Evolutionary conservation across 495 filamentous ascomycete genomes (phyloP).

Genomic region (Penicillium argentinense): DNA sequence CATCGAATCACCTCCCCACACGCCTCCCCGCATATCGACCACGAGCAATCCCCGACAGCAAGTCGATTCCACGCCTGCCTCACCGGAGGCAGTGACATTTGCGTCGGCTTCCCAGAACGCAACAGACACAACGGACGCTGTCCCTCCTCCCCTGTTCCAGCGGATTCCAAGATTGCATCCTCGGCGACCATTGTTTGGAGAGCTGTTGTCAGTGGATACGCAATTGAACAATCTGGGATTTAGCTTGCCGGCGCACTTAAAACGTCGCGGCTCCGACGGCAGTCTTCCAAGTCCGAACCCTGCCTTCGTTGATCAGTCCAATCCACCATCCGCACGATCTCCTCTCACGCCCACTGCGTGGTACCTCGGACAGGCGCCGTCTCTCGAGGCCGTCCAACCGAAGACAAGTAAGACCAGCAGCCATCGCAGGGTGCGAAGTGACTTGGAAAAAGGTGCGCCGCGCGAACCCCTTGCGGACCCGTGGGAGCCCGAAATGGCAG

Average conservation of each 20-base stretch:
- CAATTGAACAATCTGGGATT: conserved; percentile 37
- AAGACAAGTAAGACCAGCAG: conserved; percentile 23
- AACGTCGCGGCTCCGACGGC: conserved; percentile 54
- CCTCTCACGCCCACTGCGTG: conserved; percentile 57
- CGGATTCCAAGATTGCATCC: conserved; percentile 20
- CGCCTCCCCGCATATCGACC: conserved; percentile 5
- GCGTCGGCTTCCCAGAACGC: neutral
- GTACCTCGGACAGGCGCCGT: conserved; percentile 51
- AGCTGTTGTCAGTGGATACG: conserved; percentile 44
- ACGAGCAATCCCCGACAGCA: conserved; percentile 7
- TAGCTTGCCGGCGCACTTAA: conserved; percentile 38
- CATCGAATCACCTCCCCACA: conserved; percentile 17
- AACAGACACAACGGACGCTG: neutral
- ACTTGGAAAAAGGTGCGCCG: conserved; percentile 30
- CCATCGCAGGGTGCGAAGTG: conserved; percentile 53
- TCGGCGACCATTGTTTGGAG: conserved; percentile 52
- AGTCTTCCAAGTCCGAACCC: conserved; percentile 54
- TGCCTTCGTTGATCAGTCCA: conserved; percentile 44
- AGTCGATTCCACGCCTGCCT: conserved; percentile 13
- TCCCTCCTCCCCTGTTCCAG: conserved; percentile 24
- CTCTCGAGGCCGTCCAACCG: conserved; percentile 46
- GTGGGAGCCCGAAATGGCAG: conserved; percentile 39
- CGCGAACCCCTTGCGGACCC: conserved; percentile 29
- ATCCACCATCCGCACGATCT: conserved; percentile 36
- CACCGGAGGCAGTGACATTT: conserved; percentile 2